Percentiles rank a stretch among this genome's conserved stretches.
phyloP scores from a whole-genome alignment of 2,329 filamentous ascomycete genomes.

The Canariomyces notabilis region DNA sequence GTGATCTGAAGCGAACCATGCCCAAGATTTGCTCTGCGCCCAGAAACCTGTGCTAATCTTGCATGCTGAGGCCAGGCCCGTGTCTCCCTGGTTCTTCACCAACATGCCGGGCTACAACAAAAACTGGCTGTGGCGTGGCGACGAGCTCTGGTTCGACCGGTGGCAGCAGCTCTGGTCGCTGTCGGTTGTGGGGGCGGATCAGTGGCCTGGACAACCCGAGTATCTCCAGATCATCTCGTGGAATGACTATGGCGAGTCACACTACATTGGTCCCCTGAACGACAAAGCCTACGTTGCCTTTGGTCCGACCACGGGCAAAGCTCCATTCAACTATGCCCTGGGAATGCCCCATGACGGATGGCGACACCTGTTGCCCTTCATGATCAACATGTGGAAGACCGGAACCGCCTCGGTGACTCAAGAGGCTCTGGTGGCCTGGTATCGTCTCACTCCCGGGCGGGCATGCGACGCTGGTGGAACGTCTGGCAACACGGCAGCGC shows the following conservation, averaged over 20 bases:
- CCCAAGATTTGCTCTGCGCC: no score
- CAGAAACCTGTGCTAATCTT: no score
- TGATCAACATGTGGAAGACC: slow-evolving; percentile 46
- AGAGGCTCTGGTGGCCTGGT: no score
- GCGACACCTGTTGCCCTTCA: slow-evolving; percentile 44
- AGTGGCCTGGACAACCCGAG: no score
- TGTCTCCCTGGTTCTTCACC: slow-evolving; percentile 57
- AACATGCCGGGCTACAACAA: slow-evolving; percentile 37
- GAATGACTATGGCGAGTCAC: slow-evolving; percentile 52
- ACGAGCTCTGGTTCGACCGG: slow-evolving; percentile 52
- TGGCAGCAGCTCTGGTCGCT: slow-evolving; percentile 48
- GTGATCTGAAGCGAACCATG: no score
- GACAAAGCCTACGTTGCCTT: slow-evolving; percentile 31
- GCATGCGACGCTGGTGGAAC: no score
- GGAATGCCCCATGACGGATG: slow-evolving; percentile 47
- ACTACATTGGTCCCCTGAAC: slow-evolving; percentile 47
- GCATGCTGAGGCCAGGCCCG: no score
- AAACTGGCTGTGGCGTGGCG: slow-evolving; percentile 45
- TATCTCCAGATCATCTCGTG: slow-evolving; percentile 33
- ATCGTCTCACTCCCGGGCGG: no score
- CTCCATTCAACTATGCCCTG: slow-evolving; percentile 44
- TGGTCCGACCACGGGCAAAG: slow-evolving; percentile 38
- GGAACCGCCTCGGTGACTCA: no score
- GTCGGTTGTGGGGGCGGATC: no score
- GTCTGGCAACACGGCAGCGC: no score